Percentiles rank a stretch among this genome's conserved stretches.
phyloP scores from a whole-genome alignment of 257 asterid genomes.

The Gardenia jasminoides region DNA sequence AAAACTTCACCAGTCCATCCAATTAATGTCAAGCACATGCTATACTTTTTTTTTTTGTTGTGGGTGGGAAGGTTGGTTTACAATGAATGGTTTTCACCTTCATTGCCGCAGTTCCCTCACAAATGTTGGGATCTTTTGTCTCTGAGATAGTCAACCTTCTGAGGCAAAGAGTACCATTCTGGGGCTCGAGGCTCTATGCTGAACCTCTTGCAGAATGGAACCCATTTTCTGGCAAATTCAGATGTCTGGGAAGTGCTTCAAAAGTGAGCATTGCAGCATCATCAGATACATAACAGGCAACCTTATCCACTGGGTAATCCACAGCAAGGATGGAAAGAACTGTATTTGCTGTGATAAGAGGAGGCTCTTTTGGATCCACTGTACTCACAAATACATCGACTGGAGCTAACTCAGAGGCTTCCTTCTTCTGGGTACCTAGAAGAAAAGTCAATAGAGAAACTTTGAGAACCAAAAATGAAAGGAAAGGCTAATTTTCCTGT shows the following conservation, averaged over 20 bases:
- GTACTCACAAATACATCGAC: conserved; percentile 91
- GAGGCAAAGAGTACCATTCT: conserved; percentile 88
- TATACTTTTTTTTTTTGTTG: no score
- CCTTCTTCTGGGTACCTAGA: conserved; percentile 93
- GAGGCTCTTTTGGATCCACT: conserved; percentile 98
- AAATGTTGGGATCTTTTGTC: conserved; percentile 81
- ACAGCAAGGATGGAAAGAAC: conserved; percentile 94
- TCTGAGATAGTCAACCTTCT: conserved; percentile 78
- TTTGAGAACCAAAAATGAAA: neutral
- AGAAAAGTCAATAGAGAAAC: conserved; percentile 20
- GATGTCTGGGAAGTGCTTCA: conserved; percentile 95
- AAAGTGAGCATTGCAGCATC: conserved; percentile 99
- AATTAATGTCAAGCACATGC: neutral
- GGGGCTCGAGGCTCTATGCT: conserved; percentile 94
- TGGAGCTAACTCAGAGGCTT: conserved; percentile 78
- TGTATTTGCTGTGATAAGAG: conserved; percentile 93
- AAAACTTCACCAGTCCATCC: neutral
- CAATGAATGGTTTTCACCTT: no score
- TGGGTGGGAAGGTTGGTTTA: no score
- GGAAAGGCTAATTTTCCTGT: neutral
- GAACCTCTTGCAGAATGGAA: conserved; percentile 88
- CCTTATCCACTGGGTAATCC: conserved; percentile 91
- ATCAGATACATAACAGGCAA: conserved; percentile 91
- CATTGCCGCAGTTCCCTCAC: conserved; percentile 99
- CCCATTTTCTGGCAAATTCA: conserved; percentile 96